These are phyloP conservation scores for Blastocystis sp. DNA, from an alignment of 352 stramenopile species.

Conservation along the genomic window DNA sequence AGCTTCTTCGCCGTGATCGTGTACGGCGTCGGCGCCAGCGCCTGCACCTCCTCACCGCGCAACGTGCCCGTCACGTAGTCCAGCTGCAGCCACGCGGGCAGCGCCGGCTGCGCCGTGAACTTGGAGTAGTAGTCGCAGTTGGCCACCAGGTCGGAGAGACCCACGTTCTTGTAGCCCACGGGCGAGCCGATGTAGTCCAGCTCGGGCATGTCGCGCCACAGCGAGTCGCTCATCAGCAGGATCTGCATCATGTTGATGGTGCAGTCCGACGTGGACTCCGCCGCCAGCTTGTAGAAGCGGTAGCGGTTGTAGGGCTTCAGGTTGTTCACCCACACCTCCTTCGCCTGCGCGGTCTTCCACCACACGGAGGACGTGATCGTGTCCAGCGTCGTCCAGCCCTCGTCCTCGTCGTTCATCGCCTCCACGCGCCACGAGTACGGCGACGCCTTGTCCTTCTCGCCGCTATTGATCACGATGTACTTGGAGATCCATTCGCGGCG, in stretches of 20 bases:
- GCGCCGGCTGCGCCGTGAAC: neutral
- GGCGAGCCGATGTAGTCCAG: conserved; percentile 38
- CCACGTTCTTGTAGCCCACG: conserved; percentile 55
- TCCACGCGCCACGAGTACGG: conserved; percentile 34
- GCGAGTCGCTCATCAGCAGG: neutral
- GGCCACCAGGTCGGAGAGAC: conserved; percentile 24
- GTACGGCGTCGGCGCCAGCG: conserved; percentile 6
- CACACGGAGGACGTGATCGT: neutral
- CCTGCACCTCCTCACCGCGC: neutral
- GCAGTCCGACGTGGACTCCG: neutral
- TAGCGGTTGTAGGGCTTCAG: conserved; percentile 50
- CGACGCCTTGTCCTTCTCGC: conserved; percentile 25
- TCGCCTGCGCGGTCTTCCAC: conserved; percentile 8
- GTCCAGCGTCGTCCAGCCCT: conserved; percentile 41
- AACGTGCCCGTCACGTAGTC: conserved; percentile 40
- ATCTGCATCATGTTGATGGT: conserved; percentile 30
- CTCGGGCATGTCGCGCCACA: conserved; percentile 2
- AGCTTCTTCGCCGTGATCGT: conserved; percentile 54
- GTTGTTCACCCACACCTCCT: conserved; percentile 51
- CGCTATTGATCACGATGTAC: conserved; percentile 43
- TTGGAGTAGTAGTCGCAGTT: conserved; percentile 54
- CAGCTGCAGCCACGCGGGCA: conserved; percentile 32
- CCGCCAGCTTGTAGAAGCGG: conserved; percentile 16
- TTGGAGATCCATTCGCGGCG: conserved; percentile 65
- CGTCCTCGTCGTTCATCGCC: conserved; percentile 42